A percentile compares a stretch with the other conserved stretches of the same genome.
phyloP scores from a whole-genome alignment of 2,329 filamentous ascomycete genomes.

The Neonectria ditissima region DNA sequence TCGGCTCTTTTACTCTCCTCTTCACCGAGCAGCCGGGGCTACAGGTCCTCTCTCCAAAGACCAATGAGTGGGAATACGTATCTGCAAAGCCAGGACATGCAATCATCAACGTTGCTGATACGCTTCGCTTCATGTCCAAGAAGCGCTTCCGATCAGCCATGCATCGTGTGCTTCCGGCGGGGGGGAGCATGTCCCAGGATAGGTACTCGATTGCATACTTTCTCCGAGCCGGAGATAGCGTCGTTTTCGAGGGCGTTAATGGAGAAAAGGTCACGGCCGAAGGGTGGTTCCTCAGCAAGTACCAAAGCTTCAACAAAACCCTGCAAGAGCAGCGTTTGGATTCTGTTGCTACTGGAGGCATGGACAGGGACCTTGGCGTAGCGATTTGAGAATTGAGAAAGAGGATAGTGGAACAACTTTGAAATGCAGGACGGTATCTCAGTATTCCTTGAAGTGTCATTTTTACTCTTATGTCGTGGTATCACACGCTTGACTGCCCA shows the following conservation, averaged over 20 bases:
- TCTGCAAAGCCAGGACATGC: constrained; percentile 18
- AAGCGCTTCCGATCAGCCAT: constrained; percentile 18
- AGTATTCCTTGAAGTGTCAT: no score
- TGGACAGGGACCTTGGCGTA: constrained; percentile 14
- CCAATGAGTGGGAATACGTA: constrained; percentile 25
- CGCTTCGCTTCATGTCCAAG: constrained; percentile 29
- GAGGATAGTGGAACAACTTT: no score
- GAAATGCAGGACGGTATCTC: no score
- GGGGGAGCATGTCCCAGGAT: constrained; percentile 8
- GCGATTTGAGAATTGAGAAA: background rate
- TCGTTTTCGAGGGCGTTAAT: constrained; percentile 18
- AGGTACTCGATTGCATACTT: constrained; percentile 19
- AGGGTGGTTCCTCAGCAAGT: constrained; percentile 27
- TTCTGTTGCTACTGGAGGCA: constrained; percentile 14
- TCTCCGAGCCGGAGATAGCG: constrained; percentile 9
- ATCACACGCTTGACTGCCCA: no score
- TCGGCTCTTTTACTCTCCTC: constrained; percentile 48
- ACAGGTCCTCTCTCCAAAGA: constrained; percentile 61
- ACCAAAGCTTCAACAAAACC: constrained; percentile 18
- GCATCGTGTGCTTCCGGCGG: constrained; percentile 24
- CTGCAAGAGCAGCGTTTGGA: background rate
- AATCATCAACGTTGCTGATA: constrained; percentile 26
- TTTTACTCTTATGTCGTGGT: no score
- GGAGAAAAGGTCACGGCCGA: constrained; percentile 23
- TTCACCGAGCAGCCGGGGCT: constrained; percentile 67